A percentile compares a stretch with the other conserved stretches of the same genome.
Evolutionary conservation across 805 yeast species (phyloP).

Genomic region (Debaryomyces tyrocola): DNA sequence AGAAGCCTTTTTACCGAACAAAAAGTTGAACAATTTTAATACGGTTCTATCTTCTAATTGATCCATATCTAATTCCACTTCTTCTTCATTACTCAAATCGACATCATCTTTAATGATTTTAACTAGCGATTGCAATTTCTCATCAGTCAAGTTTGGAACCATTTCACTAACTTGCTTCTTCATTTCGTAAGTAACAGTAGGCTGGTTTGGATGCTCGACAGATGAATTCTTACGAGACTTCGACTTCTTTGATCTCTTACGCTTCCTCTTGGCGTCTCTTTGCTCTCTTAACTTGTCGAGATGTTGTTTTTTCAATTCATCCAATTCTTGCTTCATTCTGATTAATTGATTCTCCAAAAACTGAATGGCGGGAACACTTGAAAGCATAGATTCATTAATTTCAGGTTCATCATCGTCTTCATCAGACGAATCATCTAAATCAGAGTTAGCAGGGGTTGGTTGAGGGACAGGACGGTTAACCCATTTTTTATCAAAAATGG

Average conservation of each 20-base stretch:
- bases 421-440: conserved; percentile 24
- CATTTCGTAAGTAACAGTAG: conserved; percentile 86
- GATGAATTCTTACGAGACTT: conserved; percentile 23
- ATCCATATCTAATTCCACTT: conserved; percentile 93
- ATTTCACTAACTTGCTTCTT: conserved; percentile 89
- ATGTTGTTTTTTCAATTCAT: conserved; percentile 76
- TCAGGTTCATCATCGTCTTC: conserved; percentile 61
- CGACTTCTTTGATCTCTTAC: conserved; percentile 39
- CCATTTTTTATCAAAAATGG: conserved; percentile 86
- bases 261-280: conserved; percentile 51
- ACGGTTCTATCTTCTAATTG: conserved; percentile 83
- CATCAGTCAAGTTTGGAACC: conserved; percentile 74
- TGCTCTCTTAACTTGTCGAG: conserved; percentile 65
- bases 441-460: conserved; percentile 66
- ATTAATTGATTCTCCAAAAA: conserved; percentile 83
- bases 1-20: conserved; percentile 47
- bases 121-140: conserved; percentile 79
- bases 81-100: conserved; percentile 69
- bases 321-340: conserved; percentile 83
- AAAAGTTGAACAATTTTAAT: conserved; percentile 78
- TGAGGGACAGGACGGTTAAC: conserved; percentile 58
- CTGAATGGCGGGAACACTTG: conserved; percentile 87
- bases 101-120: conserved; percentile 77
- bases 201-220: conserved; percentile 24
- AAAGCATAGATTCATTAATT: conserved; percentile 48